Evolutionary conservation across 345 rosid species (phyloP), one percentile per base, ranked within the genome.

Genomic region (Atalantia buxifolia): DNA sequence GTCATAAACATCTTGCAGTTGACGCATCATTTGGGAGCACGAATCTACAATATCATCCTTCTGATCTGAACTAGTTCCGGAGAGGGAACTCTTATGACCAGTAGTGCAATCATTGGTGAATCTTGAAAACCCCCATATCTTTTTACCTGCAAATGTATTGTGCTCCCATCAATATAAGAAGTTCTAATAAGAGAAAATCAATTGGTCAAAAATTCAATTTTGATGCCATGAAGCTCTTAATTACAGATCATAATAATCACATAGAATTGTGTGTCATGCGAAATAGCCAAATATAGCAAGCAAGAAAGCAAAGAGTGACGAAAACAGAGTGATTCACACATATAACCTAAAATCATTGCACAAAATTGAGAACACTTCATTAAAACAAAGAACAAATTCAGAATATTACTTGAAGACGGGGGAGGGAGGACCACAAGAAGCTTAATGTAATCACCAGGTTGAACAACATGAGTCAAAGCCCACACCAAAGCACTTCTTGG

Each of bases 391-490:
- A 45, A 60, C 21, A 36, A 36, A 30, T 8, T 76, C 61, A 72
- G 64, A 38, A 73, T 69, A 40, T 59, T 84, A 94, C 98, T 85
- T 82, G 95, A 82, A 65, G 87, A 86, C 60, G 82, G 85, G 14
- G 94, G 79, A 72, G 98, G 95, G 66, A 92, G 82, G 83, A 94
- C 94, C 79, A 93, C 97, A 27, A 95, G 95, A 77, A 95, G 90
- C 81, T 90, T 93, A 78, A 95, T 90, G 79, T 85, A 87, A 81
- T 95, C 95, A 53, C 93, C 95, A 83, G 98, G 94, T 74, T 93
- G 97, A 74, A 88, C 94, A 76, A 95, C 97, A 82, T 95, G 98
- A 85, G 95, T 95, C 86, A 95, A 85, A 76, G 95, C 92, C 98
- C 98, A 95, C 27, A 86, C 82, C 18, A 95, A 66, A 85, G 95